Base-by-base conservation (phyloP, 2,329 filamentous ascomycete genomes). In the Epichloe sylvatica region DNA sequence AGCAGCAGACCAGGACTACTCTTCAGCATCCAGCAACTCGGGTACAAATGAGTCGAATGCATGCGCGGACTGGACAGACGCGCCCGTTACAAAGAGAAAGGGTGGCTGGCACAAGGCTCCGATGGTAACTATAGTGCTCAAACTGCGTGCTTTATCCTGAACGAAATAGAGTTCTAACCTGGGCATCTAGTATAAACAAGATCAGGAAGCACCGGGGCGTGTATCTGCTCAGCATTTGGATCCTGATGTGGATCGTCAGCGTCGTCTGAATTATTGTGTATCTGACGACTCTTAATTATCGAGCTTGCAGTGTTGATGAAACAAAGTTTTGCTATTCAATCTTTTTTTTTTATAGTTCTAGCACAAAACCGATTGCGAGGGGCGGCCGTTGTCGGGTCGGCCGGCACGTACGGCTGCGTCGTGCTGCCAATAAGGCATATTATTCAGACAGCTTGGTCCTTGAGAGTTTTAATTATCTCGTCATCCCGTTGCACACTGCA, bases 101-200 rank as follows among this genome's bases (percentile, higher is more conserved):
- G 51, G 53, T 25, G 56, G 53, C 15, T 65, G 62, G 62, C 52
- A 52, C 6, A 63, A 58, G 30, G 25, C 54, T 1, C 23, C 38
- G 6, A 53, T 51, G 36, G 49, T 47, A 51, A 44, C n/a, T 47
- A 33, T 55, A 17, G 17, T 38, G 46, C 12, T 23, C 40, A 15
- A 34, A 39, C 2, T 46, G 52, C 5, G 12, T 52, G 25, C 45
- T 45, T 13, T 19, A 42, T 12, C 8, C n/a, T 15, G 4, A n/a
- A 13, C 4, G n/a, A 23, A 39, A 21, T 8, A 11, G 7, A 30
- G 19, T 34, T 21, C 38, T 47, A 41, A 47, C 38, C n/a, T 23
- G 38, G 6, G 13, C 8, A 19, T 23, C 11, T 42, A 48, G 46
- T 33, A 21, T 9, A 25, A n/a, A 17, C 33, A 25, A 21, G 46